phyloP scores from a whole-genome alignment of 2,329 filamentous ascomycete species.

The Fusarium subglutinans region DNA sequence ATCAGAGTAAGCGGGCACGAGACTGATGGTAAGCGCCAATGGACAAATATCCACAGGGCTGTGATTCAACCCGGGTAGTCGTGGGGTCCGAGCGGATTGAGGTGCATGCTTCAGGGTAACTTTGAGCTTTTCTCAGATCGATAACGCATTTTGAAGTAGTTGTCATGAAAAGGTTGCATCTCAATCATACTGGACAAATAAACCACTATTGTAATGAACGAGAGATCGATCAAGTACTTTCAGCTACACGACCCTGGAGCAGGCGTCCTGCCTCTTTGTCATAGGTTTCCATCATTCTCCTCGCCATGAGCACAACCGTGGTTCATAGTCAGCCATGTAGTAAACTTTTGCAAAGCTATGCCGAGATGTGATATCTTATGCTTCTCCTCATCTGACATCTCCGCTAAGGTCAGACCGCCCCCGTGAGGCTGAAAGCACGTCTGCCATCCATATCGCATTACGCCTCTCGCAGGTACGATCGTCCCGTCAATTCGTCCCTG shows the following conservation, averaged over 20 bases:
- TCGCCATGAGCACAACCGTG: fast-evolving
- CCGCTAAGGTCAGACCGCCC: background rate
- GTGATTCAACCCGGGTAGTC: fast-evolving
- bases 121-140: background rate
- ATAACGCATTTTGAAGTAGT: too few species aligned
- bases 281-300: fast-evolving
- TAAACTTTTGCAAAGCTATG: background rate
- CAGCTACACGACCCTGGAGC: too few species aligned
- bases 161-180: too few species aligned
- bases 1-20: background rate
- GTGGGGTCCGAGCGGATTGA: background rate
- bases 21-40: background rate
- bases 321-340: background rate
- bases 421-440: background rate
- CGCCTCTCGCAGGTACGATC: background rate
- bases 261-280: fast-evolving
- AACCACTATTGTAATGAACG: too few species aligned
- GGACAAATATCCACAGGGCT: background rate
- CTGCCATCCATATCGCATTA: background rate
- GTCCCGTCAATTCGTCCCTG: background rate
- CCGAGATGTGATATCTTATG: background rate
- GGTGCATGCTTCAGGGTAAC: background rate
- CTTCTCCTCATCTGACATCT: background rate
- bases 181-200: too few species aligned
- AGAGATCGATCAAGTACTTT: background rate